Evolutionary conservation across 257 asterid genomes (phyloP).

Genomic region (Solanum sejunctum): DNA sequence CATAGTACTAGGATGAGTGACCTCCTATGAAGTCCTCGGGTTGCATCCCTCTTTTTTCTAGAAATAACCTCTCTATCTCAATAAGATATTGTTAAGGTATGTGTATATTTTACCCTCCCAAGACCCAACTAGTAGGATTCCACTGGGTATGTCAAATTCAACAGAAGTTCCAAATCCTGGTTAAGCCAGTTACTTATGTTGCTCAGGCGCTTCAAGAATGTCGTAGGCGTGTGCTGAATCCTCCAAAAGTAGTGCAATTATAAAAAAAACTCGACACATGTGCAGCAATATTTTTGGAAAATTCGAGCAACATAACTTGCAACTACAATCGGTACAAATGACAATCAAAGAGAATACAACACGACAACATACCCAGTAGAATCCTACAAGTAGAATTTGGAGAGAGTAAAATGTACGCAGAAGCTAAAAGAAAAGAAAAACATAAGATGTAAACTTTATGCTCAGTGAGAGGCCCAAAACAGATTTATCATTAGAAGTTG

Average conservation of each 20-base stretch:
- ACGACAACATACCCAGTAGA: no score
- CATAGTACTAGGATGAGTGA: no score
- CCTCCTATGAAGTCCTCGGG: no score
- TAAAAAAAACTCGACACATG: background rate
- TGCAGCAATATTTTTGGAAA: background rate
- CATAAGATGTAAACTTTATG: background rate
- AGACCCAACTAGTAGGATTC: no score
- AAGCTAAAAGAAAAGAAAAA: background rate
- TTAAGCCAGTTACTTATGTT: background rate
- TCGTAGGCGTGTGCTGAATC: accelerated
- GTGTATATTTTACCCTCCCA: no score
- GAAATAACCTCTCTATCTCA: no score
- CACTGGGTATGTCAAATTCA: background rate
- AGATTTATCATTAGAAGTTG: background rate
- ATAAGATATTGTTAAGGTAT: no score
- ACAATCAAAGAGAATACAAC: background rate
- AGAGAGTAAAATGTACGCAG: no score
- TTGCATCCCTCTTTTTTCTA: no score
- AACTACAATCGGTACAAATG: background rate
- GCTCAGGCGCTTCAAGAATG: background rate
- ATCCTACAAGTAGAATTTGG: no score
- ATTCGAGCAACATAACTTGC: background rate
- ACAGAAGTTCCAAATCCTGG: background rate
- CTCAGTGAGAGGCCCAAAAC: background rate
- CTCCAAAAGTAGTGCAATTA: background rate